A percentile compares a stretch with the other conserved stretches of the same genome.
phyloP scores from a whole-genome alignment of 2,329 filamentous ascomycete genomes.

The Fusarium virguliforme region DNA sequence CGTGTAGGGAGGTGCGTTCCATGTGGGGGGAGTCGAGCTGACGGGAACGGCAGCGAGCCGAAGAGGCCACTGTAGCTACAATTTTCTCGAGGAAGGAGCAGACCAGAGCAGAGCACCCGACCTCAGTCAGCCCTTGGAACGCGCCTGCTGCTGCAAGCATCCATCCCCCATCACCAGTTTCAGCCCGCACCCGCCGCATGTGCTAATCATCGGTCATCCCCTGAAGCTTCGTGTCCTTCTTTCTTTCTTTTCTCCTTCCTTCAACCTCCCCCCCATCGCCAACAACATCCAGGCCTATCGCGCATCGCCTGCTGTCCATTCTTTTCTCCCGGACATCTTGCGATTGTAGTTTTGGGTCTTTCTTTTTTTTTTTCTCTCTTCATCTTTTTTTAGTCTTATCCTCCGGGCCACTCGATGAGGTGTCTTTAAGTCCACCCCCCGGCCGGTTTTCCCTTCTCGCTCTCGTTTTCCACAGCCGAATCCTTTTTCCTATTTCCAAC shows the following conservation, averaged over 20 bases:
- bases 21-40: constrained; percentile 8
- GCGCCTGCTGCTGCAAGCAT: constrained; percentile 37
- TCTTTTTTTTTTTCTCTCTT: constrained; percentile 35
- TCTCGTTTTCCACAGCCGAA: constrained; percentile 34
- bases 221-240: constrained; percentile 48
- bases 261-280: constrained; percentile 37
- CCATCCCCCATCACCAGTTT: constrained; percentile 38
- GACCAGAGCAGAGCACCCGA: background rate
- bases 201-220: constrained; percentile 46
- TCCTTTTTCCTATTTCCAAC: constrained; percentile 7
- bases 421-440: constrained; percentile 40
- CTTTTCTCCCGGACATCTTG: constrained; percentile 36
- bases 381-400: constrained; percentile 31
- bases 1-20: constrained; percentile 17
- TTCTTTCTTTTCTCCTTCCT: constrained; percentile 39
- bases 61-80: constrained; percentile 61
- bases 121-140: constrained; percentile 22
- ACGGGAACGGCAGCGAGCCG: constrained; percentile 40
- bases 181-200: constrained; percentile 31
- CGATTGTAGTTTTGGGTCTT: constrained; percentile 41
- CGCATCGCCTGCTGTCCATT: constrained; percentile 33
- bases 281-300: constrained; percentile 25
- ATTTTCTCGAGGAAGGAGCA: constrained; percentile 43
- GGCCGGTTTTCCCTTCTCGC: constrained; percentile 35
- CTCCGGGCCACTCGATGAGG: constrained; percentile 43